Conservation (phyloP, 2,329 filamentous ascomycete species). For the Stylonectria norvegica region DNA sequence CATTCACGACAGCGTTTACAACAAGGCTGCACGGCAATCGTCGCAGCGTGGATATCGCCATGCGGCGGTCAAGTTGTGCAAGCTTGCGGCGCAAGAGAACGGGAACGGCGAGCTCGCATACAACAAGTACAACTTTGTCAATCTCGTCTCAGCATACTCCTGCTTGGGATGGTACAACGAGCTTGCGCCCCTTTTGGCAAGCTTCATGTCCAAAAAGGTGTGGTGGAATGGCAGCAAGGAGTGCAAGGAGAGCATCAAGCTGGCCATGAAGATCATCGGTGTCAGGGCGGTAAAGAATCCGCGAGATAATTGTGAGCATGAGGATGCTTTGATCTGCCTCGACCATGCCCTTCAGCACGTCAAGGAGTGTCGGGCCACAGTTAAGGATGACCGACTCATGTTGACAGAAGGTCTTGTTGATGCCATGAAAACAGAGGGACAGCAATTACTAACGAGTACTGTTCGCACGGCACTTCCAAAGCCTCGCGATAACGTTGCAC, state of each 20-base stretch:
- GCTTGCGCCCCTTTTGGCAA: slow-evolving; percentile 29
- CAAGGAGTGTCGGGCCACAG: slow-evolving; percentile 19
- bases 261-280: slow-evolving; percentile 35
- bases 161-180: slow-evolving; percentile 30
- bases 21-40: slow-evolving; percentile 34
- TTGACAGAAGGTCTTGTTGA: slow-evolving; percentile 17
- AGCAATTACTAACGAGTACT: too few species aligned
- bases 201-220: slow-evolving; percentile 29
- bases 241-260: slow-evolving; percentile 38
- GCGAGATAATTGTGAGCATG: slow-evolving; percentile 17
- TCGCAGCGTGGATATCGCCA: slow-evolving; percentile 27
- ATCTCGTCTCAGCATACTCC: slow-evolving; percentile 34
- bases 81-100: slow-evolving; percentile 36
- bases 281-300: slow-evolving; percentile 19
- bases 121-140: slow-evolving; percentile 37
- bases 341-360: slow-evolving; percentile 22
- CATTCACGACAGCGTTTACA: slow-evolving; percentile 36
- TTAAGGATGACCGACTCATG: slow-evolving; percentile 15
- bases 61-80: slow-evolving; percentile 33
- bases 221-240: slow-evolving; percentile 37
- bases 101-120: slow-evolving; percentile 36
- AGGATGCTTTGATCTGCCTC: slow-evolving; percentile 20
- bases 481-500: too few species aligned
- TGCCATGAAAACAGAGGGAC: too few species aligned
- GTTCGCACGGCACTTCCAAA: too few species aligned